A percentile compares a stretch with the other conserved stretches of the same genome.
Conservation (phyloP, 2,329 filamentous ascomycete genomes). For the Colletotrichum cereale region DNA sequence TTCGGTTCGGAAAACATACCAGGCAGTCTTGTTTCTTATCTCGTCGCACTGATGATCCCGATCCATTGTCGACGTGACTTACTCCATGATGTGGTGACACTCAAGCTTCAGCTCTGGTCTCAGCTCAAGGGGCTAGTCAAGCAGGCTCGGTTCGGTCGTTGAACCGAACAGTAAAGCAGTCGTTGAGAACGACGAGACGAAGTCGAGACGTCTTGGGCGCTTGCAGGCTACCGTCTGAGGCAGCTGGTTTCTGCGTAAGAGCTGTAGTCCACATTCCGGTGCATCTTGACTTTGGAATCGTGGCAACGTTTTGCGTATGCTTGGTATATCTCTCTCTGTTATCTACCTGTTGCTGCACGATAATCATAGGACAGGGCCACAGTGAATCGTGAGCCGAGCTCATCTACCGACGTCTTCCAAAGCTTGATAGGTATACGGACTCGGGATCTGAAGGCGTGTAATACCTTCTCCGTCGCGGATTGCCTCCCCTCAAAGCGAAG, state of each 20-base stretch:
- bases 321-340: too few relatives aligned
- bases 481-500: not conserved
- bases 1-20: slow-evolving; percentile 20
- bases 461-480: not conserved
- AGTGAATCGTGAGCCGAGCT: not conserved
- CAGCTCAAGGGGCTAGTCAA: not conserved
- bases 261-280: not conserved
- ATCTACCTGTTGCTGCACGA: too few relatives aligned
- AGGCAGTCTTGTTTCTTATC: not conserved
- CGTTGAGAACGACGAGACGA: not conserved
- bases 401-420: not conserved
- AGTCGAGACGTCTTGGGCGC: not conserved
- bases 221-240: not conserved
- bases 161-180: not conserved
- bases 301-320: not conserved
- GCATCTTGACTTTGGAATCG: not conserved
- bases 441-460: not conserved
- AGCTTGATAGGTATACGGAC: too few relatives aligned
- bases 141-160: slow-evolving; percentile 1
- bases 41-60: not conserved
- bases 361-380: too few relatives aligned
- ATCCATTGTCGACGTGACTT: not conserved
- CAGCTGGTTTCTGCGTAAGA: not conserved
- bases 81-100: not conserved
- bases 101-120: not conserved